phyloP scores from a whole-genome alignment of 495 filamentous ascomycete genomes.

The Neurospora terricola region DNA sequence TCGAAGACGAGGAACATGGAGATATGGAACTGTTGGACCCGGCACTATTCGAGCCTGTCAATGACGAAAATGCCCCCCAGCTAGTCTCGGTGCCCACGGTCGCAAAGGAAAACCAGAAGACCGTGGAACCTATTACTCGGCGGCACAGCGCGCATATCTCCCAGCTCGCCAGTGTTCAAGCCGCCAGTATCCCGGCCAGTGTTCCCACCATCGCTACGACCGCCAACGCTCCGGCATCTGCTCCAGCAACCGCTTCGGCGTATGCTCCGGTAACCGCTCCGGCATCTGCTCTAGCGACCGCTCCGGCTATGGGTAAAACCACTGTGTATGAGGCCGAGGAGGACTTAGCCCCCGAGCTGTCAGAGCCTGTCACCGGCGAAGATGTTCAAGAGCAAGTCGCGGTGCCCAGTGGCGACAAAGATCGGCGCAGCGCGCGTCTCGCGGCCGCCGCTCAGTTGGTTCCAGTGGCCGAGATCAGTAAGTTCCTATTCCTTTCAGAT shows the following conservation, averaged over 20 bases:
- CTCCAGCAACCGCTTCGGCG: not conserved
- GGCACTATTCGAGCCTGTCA: not conserved
- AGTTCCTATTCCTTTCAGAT: not conserved
- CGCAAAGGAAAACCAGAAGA: not conserved
- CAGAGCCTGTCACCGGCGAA: not conserved
- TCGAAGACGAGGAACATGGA: not conserved
- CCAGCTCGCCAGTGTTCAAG: not conserved
- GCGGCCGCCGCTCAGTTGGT: not conserved
- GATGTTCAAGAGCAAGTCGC: not conserved
- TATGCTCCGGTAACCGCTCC: not conserved
- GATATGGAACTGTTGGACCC: not conserved
- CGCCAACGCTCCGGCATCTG: not conserved
- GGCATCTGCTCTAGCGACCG: not conserved
- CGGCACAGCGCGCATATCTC: not conserved
- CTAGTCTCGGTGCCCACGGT: too few species aligned
- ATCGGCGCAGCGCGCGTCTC: not conserved
- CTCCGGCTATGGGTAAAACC: not conserved
- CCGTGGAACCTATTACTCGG: not conserved
- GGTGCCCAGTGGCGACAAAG: not conserved
- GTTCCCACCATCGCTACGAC: not conserved
- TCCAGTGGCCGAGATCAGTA: not conserved
- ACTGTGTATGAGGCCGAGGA: not conserved
- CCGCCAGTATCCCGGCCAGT: not conserved
- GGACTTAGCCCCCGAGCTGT: not conserved
- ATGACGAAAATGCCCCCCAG: not conserved